Percentiles rank a stretch among this genome's conserved stretches.
phyloP scores from a whole-genome alignment of 768 basidiomycete genomes.

The Tephrocybe sp. region DNA sequence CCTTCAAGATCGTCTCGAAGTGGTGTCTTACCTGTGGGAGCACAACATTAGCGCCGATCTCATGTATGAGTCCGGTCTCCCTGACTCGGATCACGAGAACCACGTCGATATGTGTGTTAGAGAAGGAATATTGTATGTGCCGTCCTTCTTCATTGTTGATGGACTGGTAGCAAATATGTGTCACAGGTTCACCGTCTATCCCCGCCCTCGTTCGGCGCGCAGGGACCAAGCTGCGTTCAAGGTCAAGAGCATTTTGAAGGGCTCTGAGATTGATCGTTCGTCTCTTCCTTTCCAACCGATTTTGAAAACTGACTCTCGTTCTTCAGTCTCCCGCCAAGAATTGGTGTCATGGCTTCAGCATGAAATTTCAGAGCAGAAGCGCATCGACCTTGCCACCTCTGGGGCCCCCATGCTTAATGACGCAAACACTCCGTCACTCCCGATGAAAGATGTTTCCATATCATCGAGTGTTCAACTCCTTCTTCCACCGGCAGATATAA shows the following conservation, averaged over 20 bases:
- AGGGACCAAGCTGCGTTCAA: slow-evolving; percentile 71
- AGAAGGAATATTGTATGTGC: slow-evolving; percentile 77
- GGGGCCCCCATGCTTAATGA: slow-evolving; percentile 50
- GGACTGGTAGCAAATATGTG: neutral
- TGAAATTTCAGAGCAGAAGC: slow-evolving; percentile 77
- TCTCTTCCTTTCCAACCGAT: neutral
- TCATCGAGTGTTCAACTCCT: slow-evolving; percentile 58
- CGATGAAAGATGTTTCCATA: slow-evolving; percentile 35
- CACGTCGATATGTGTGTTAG: neutral
- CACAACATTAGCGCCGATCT: slow-evolving; percentile 82
- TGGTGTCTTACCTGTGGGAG: slow-evolving; percentile 75
- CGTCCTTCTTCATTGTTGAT: neutral
- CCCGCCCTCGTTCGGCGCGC: slow-evolving; percentile 50
- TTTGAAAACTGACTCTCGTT: slow-evolving; percentile 6
- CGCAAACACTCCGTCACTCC: slow-evolving; percentile 26
- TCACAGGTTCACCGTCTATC: slow-evolving; percentile 40
- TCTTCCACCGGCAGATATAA: slow-evolving; percentile 65
- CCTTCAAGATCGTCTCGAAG: slow-evolving; percentile 74
- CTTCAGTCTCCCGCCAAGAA: slow-evolving; percentile 54
- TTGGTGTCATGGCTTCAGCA: slow-evolving; percentile 73
- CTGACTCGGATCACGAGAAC: slow-evolving; percentile 58
- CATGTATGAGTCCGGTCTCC: slow-evolving; percentile 78
- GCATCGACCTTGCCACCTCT: slow-evolving; percentile 62
- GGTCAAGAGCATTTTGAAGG: slow-evolving; percentile 78
- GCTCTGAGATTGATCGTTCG: slow-evolving; percentile 72